These are phyloP conservation scores for Candida mesenterica DNA, from an alignment of 1,139 yeast genomes.

Conservation along the genomic window DNA sequence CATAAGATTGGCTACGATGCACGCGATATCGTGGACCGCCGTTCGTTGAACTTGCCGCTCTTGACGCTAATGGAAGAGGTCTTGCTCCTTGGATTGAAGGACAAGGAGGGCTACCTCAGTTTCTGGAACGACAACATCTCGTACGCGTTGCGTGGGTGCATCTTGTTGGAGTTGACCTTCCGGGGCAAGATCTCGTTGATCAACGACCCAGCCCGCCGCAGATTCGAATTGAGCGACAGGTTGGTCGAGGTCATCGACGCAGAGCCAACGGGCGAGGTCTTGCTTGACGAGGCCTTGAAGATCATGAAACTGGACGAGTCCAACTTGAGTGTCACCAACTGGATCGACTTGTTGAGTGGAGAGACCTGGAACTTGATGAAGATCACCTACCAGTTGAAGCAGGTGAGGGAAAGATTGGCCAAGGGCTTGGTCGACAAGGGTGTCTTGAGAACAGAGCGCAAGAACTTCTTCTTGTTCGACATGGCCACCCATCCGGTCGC, in stretches of 20 bases:
- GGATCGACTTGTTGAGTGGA: slow-evolving; percentile 93
- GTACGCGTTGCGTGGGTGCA: slow-evolving; percentile 93
- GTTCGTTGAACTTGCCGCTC: slow-evolving; percentile 56
- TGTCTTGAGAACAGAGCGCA: slow-evolving; percentile 91
- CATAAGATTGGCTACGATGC: slow-evolving; percentile 86
- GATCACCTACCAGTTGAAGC: slow-evolving; percentile 91
- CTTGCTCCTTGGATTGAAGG: slow-evolving; percentile 85
- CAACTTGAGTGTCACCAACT: slow-evolving; percentile 76
- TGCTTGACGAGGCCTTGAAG: slow-evolving; percentile 88
- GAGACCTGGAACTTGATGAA: slow-evolving; percentile 98
- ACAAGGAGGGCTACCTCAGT: slow-evolving; percentile 91
- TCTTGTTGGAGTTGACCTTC: slow-evolving; percentile 85
- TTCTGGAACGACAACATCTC: slow-evolving; percentile 98
- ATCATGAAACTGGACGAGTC: slow-evolving; percentile 84
- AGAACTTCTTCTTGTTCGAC: slow-evolving; percentile 89
- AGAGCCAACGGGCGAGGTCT: slow-evolving; percentile 89
- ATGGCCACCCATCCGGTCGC: slow-evolving; percentile 99
- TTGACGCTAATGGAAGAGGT: slow-evolving; percentile 97
- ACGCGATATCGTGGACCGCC: slow-evolving; percentile 53
- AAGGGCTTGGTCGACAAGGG: slow-evolving; percentile 98
- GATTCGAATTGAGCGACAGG: slow-evolving; percentile 85
- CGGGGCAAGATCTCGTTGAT: slow-evolving; percentile 86
- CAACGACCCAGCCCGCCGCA: slow-evolving; percentile 89
- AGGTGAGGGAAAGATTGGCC: slow-evolving; percentile 93
- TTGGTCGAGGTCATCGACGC: slow-evolving; percentile 83